phyloP scores from a whole-genome alignment of 371 early-diverging fungal species.

The Zychaea mexicana region DNA sequence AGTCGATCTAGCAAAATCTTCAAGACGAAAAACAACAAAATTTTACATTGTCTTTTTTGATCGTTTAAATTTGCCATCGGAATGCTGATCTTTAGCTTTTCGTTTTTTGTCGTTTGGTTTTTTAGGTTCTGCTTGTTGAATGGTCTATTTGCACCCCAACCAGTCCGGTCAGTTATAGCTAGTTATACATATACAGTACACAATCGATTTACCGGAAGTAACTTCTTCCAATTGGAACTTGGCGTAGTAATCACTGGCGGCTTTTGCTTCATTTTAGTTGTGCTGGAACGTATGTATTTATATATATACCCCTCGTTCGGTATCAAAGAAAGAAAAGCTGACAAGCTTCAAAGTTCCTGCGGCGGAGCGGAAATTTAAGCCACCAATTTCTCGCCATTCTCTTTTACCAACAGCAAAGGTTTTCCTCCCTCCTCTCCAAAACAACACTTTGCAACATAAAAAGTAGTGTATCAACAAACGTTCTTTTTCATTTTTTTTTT shows the following conservation, averaged over 20 bases:
- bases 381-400: too few species aligned
- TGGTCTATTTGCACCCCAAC: not conserved
- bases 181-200: not conserved
- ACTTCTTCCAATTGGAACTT: conserved; percentile 62
- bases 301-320: not conserved
- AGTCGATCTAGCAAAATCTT: not conserved
- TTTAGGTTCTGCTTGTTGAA: conserved; percentile 1
- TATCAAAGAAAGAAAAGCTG: too few species aligned
- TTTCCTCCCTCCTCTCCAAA: too few species aligned
- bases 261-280: not conserved
- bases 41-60: conserved; percentile 7
- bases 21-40: not conserved
- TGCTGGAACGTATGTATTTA: too few species aligned
- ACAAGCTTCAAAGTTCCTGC: too few species aligned
- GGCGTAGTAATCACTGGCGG: conserved; percentile 20
- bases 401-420: too few species aligned
- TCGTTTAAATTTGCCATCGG: conserved; percentile 5
- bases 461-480: too few species aligned
- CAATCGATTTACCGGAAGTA: conserved; percentile 30
- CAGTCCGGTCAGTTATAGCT: not conserved
- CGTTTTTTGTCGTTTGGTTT: conserved; percentile 3
- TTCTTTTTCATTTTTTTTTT: not conserved
- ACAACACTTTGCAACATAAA: too few species aligned
- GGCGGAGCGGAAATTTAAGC: too few species aligned
- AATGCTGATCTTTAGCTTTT: conserved; percentile 3